Base-by-base conservation (phyloP, 352 stramenopile species). In the Elongisporangium undulatum region DNA sequence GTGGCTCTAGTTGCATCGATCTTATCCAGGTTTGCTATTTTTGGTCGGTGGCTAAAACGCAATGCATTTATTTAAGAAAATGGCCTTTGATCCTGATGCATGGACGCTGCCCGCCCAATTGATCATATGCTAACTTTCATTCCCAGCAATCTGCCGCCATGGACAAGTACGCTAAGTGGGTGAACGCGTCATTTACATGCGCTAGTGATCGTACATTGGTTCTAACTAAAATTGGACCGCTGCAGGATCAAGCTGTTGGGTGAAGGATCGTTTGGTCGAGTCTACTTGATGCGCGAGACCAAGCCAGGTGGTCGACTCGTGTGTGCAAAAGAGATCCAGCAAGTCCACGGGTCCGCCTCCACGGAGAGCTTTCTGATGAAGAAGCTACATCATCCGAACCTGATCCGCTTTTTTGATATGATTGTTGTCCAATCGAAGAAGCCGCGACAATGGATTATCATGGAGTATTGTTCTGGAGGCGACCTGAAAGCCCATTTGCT, bases 391-490 rank as follows among this genome's bases (percentile, higher is more conserved):
- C 93, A 98, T 57, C 93, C 93, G 3, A 97, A 97, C 68, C 87
- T 98, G 62, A 90, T 98, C 38, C 79, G 80, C n/a, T 93, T 97
- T 62, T 66, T 92, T 13, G 70, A 90, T 24, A 68, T 75, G 4
- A 84, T 96, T 59, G 50, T 55, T 21, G 51, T 58, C 23, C 21
- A 60, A 12, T 62, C 64, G 3, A 64, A 74, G 26, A 62, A 64
- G 4, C 58, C 9, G 21, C 56, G 29, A 64, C 58, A 63, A 87
- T 91, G 78, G 56, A 97, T 98, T 49, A 81, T 96, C 51, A 98
- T 98, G 93, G 85, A 95, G 51, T 98, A 96, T 61, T 97, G 87
- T 63, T 89, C 97, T 19, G 90, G 90, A 10, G 72, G 77, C 24
- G 78, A 90, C 51, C 50, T 89, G n/a, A 63, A 63, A 15, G 61